phyloP scores from a whole-genome alignment of 768 basidiomycete genomes.

The Trametes gibbosa region DNA sequence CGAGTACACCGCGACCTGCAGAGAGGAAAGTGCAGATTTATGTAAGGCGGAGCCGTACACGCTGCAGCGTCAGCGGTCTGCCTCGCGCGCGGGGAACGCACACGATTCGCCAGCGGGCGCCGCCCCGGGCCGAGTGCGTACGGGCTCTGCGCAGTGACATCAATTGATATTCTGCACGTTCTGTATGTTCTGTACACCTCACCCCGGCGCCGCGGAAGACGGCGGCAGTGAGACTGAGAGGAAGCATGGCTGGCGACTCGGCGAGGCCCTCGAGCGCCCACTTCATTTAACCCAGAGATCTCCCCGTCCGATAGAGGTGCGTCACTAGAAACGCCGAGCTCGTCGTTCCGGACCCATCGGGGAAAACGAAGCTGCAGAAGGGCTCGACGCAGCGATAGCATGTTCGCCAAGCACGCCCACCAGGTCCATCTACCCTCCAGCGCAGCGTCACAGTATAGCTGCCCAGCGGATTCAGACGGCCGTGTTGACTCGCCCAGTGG shows the following conservation, averaged over 20 bases:
- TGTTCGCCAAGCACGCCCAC: not conserved
- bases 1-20: constrained; percentile 5
- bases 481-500: too few relatives aligned
- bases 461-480: too few relatives aligned
- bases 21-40: constrained; percentile 17
- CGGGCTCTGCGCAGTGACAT: not conserved
- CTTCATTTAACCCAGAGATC: constrained; percentile 13
- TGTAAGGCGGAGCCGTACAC: constrained; percentile 15
- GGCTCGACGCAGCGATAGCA: not conserved
- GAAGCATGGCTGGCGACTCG: not conserved
- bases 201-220: not conserved
- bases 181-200: too few relatives aligned
- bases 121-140: constrained; percentile 6
- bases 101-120: constrained; percentile 7
- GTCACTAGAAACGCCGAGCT: not conserved
- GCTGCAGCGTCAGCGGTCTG: constrained; percentile 10
- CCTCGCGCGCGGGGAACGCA: constrained; percentile 5
- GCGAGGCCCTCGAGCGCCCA: not conserved
- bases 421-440: not conserved
- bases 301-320: constrained; percentile 13
- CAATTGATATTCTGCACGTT: too few relatives aligned
- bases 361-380: constrained; percentile 8
- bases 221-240: constrained; percentile 1
- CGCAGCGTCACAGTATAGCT: too few relatives aligned
- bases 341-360: constrained; percentile 10